Base-by-base conservation (phyloP, 768 basidiomycete species). In the Leccinum subgranulosum region DNA sequence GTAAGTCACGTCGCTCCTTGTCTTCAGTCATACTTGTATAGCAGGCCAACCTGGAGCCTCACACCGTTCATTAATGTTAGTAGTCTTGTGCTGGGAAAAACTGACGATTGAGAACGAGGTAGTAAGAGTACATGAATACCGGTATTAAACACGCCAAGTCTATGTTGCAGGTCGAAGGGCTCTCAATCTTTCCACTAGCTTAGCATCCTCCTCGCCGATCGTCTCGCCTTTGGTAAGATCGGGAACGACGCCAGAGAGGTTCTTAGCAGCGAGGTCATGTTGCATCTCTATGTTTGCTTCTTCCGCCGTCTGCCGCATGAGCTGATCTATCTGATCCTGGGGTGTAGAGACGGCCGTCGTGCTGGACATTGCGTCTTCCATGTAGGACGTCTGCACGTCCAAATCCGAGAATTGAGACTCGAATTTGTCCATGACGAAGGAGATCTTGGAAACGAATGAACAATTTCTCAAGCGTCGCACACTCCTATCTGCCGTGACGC, bases 391-490 rank as follows among this genome's bases (percentile, higher is more conserved):
- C 73, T 98, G 96, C 7, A 99, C 97, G 69, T 98, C 97, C 19
- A 99, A 84, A 72, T 98, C 97, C 36, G 92, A 80, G 76, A 98
- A 98, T 64, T 98, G 96, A 6, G 86, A 63, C 73, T 99, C 97
- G 74, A 99, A 99, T 76, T 94, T 98, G 78, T 98, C 97, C 97
- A 99, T 98, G 33, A 99, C 93, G 54, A 92, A 74, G 12, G 97
- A 96, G 68, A 99, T 98, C 96, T 98, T 70, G 43, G 17, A 31
- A 50, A 34, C 51, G 12, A 8, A 31, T 53, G 36, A 34, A 36
- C 14, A 21, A 15, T 21, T 54, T 23, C 19, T 45, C 41, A 28
- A 49, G 14, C 47, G 14, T 31, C 15, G 48, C 14, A 0, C 17
- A 8, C 15, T 21, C 6, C 17, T 3, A 43, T 28, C 53, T 11